Percentiles rank a stretch among this genome's conserved stretches.
These are phyloP conservation scores for Xylariales sp. DNA, from an alignment of 2,329 filamentous ascomycete genomes.

Conservation along the genomic window DNA sequence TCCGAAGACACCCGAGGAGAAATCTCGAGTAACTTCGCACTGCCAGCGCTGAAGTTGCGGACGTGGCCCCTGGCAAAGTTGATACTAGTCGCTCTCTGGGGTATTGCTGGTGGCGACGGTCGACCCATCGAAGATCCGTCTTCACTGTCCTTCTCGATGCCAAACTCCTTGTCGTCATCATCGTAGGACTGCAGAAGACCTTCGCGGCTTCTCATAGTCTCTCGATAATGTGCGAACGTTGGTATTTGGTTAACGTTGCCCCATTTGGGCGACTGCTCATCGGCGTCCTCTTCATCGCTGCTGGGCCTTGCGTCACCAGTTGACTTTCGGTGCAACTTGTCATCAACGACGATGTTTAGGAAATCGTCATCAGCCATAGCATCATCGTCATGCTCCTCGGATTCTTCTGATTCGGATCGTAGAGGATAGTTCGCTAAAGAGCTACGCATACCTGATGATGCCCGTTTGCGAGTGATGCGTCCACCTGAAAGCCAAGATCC, in stretches of 20 bases:
- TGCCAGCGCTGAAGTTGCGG: slow-evolving; percentile 72
- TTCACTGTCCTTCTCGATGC: slow-evolving; percentile 23
- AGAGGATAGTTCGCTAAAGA: slow-evolving; percentile 31
- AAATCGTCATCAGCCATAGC: slow-evolving; percentile 70
- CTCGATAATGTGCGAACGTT: slow-evolving; percentile 43
- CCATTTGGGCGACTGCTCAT: slow-evolving; percentile 45
- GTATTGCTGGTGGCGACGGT: slow-evolving; percentile 29
- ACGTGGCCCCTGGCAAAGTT: slow-evolving; percentile 61
- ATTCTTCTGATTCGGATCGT: slow-evolving; percentile 48
- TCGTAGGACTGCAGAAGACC: slow-evolving; percentile 42
- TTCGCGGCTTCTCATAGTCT: slow-evolving; percentile 48
- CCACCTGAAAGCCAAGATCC: slow-evolving; percentile 91
- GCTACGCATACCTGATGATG: slow-evolving; percentile 40
- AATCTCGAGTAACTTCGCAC: slow-evolving; percentile 69
- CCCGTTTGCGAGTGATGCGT: slow-evolving; percentile 41
- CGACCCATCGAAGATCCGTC: slow-evolving; percentile 20
- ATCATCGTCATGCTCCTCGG: slow-evolving; percentile 49
- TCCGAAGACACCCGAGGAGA: slow-evolving; percentile 51
- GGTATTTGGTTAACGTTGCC: slow-evolving; percentile 46
- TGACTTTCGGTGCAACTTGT: slow-evolving; percentile 32
- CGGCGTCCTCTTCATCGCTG: slow-evolving; percentile 53
- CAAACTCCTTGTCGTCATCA: slow-evolving; percentile 28
- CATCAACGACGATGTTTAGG: slow-evolving; percentile 48
- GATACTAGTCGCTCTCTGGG: slow-evolving; percentile 66
- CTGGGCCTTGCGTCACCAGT: slow-evolving; percentile 50